Evolutionary conservation across 1,284 basidiomycete genomes (phyloP), one percentile per base, ranked within the genome.

Genomic region (Porodaedalea pini): DNA sequence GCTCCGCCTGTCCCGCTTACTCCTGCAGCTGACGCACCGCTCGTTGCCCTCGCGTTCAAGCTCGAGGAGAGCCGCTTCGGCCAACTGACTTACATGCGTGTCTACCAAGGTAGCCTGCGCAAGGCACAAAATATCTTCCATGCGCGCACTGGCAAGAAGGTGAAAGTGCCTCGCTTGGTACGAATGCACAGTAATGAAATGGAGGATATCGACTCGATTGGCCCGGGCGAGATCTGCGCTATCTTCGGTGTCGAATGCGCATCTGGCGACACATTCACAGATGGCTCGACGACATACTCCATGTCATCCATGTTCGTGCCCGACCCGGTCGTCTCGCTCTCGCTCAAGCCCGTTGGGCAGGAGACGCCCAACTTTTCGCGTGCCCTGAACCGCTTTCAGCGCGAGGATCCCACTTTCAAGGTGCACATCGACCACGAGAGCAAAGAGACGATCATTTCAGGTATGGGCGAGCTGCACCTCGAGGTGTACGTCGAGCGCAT

Each of bases 401-500:
- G 96, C 74, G 97, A 99, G 71, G 97, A 99, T 71, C 97, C 97
- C 1, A 99, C 97, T 0, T 99, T 99, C 87, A 86, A 90, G 54
- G 96, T 99, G 1, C 96, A 98, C 71, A 83, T 99, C 58, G 97
- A 99, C 73, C 73, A 79, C 34, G 94, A 98, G 70, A 93, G 90
- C 66, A 92, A 95, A 73, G 97, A 99, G 89, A 99, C 97, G n/a
- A 99, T 99, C 71, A 98, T 99, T 62, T 96, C 93, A 32, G 97
- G 97, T 17, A 99, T 99, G 97, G 97, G 96, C 29, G 97, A 99
- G 74, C 83, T 99, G 8, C 97, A 99, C 70, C 83, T 99, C 25
- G 97, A 99, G 70, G 98, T 99, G 68, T 99, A 99, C 75, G 96
- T 98, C 61, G 97, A 99, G 73, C 90, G 97, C 44, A 98, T 99